Percentiles rank a stretch among this genome's conserved stretches.
Conservation (phyloP, 441 rosid species). For the Pelargonium citronellum region DNA sequence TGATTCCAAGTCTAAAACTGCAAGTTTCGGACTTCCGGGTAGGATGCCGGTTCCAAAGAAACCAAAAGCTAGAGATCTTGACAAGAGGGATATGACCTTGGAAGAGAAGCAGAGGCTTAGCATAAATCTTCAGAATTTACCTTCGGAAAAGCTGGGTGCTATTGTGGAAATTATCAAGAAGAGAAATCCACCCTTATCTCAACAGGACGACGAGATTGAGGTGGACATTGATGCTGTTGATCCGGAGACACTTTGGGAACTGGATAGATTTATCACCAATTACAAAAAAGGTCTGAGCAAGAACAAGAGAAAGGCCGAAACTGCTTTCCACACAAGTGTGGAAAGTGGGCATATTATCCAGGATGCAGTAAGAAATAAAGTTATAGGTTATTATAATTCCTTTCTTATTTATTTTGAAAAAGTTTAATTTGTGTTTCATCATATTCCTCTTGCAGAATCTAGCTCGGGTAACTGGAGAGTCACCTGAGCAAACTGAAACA, state of each 20-base stretch:
- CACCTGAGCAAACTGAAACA: too few species aligned
- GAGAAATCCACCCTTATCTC: slow-evolving; percentile 71
- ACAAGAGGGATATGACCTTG: slow-evolving; percentile 96
- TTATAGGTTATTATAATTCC: slow-evolving; percentile 29
- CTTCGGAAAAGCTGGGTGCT: slow-evolving; percentile 84
- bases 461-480: too few species aligned
- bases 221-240: slow-evolving; percentile 98
- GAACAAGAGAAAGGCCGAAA: slow-evolving; percentile 91
- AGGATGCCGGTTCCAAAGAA: slow-evolving; percentile 86
- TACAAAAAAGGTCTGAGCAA: slow-evolving; percentile 91
- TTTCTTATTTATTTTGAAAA: not conserved
- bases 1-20: slow-evolving; percentile 38
- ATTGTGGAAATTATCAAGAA: slow-evolving; percentile 87
- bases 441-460: too few species aligned
- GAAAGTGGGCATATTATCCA: slow-evolving; percentile 45
- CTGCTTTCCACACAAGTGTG: slow-evolving; percentile 69
- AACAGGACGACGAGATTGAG: slow-evolving; percentile 89
- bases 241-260: slow-evolving; percentile 97
- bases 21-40: slow-evolving; percentile 62
- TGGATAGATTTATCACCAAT: slow-evolving; percentile 90
- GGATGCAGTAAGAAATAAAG: slow-evolving; percentile 24
- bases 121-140: slow-evolving; percentile 76
- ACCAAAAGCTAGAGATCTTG: slow-evolving; percentile 95
- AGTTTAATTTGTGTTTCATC: too few species aligned
- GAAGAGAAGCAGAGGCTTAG: slow-evolving; percentile 98